Conservation (phyloP, 1,284 basidiomycete genomes). For the Ceratobasidium sp. region DNA sequence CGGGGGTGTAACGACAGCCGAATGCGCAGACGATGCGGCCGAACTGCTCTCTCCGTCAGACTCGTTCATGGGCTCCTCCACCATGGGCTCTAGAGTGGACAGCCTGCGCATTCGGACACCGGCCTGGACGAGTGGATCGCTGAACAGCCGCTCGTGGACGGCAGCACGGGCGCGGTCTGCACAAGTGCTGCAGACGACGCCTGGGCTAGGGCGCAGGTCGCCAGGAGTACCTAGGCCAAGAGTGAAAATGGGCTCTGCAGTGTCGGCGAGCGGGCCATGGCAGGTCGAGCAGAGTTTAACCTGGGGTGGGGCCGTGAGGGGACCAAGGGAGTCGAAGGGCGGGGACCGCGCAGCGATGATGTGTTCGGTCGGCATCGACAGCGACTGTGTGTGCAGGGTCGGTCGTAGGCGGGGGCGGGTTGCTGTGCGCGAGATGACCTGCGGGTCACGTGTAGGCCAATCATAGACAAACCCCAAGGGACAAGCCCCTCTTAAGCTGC, state of each 20-base stretch:
- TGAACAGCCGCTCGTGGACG: slow-evolving; percentile 43
- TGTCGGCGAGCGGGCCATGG: slow-evolving; percentile 46
- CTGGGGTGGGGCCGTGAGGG: slow-evolving; percentile 28
- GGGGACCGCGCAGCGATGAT: not conserved
- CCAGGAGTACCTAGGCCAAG: slow-evolving; percentile 40
- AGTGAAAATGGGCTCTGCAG: slow-evolving; percentile 34
- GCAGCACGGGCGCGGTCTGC: slow-evolving; percentile 20
- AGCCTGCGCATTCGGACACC: slow-evolving; percentile 14
- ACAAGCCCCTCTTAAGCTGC: too few species aligned
- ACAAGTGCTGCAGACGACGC: slow-evolving; percentile 24
- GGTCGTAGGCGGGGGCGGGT: not conserved
- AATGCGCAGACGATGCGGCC: not conserved
- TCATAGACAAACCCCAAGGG: not conserved
- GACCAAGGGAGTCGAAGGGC: slow-evolving; percentile 1
- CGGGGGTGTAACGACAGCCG: not conserved
- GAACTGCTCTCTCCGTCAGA: slow-evolving; percentile 16
- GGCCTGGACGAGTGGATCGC: slow-evolving; percentile 48
- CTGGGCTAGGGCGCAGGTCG: slow-evolving; percentile 27
- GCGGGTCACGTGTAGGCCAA: slow-evolving; percentile 5
- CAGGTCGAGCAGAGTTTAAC: slow-evolving; percentile 49
- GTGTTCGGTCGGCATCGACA: slow-evolving; percentile 27
- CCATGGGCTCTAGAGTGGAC: slow-evolving; percentile 25
- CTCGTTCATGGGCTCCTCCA: slow-evolving; percentile 31
- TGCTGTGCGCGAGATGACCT: slow-evolving; percentile 10
- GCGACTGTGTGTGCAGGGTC: not conserved